Percentiles rank a stretch among this genome's conserved stretches.
Evolutionary conservation across 1,284 basidiomycete genomes (phyloP).

Genomic region (Phylloboletellus chloephorus): DNA sequence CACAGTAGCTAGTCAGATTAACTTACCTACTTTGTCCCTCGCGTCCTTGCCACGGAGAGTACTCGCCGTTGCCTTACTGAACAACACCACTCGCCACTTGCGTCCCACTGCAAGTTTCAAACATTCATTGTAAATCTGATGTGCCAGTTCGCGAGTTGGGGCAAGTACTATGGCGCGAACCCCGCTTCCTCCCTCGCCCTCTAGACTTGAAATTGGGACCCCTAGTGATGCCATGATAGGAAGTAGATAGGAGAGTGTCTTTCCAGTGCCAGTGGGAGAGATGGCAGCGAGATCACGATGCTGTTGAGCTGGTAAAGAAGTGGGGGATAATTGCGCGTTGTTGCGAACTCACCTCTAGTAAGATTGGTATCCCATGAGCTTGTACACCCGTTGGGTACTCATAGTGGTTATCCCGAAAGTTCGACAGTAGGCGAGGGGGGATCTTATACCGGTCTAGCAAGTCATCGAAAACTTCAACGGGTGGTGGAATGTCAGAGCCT

Average conservation of each 20-base stretch:
- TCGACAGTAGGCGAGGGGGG: slow-evolving; percentile 53
- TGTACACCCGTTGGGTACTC: slow-evolving; percentile 68
- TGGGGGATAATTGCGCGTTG: neutral
- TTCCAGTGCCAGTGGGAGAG: slow-evolving; percentile 92
- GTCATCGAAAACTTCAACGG: slow-evolving; percentile 53
- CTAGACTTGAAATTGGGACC: slow-evolving; percentile 52
- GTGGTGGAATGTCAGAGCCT: slow-evolving; percentile 58
- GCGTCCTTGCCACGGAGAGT: slow-evolving; percentile 64
- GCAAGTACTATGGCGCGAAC: slow-evolving; percentile 80
- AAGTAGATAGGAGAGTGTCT: slow-evolving; percentile 86
- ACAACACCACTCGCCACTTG: slow-evolving; percentile 79
- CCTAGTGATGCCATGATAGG: slow-evolving; percentile 69
- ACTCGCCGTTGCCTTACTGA: slow-evolving; percentile 80
- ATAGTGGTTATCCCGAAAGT: slow-evolving; percentile 58
- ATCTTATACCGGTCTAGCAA: slow-evolving; percentile 53
- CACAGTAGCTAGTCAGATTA: neutral
- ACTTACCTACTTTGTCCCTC: slow-evolving; percentile 70
- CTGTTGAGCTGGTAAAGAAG: slow-evolving; percentile 31
- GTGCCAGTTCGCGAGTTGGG: slow-evolving; percentile 94
- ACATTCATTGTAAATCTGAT: slow-evolving; percentile 93
- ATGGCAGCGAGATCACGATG: slow-evolving; percentile 83
- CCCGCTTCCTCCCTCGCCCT: slow-evolving; percentile 48
- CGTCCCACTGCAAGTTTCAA: slow-evolving; percentile 77
- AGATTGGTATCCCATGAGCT: slow-evolving; percentile 66
- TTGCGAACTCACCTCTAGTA: slow-evolving; percentile 52